Evolutionary conservation across 306 rosid species (phyloP), one percentile per base, ranked within the genome.

Genomic region (Astragalus membranaceus): DNA sequence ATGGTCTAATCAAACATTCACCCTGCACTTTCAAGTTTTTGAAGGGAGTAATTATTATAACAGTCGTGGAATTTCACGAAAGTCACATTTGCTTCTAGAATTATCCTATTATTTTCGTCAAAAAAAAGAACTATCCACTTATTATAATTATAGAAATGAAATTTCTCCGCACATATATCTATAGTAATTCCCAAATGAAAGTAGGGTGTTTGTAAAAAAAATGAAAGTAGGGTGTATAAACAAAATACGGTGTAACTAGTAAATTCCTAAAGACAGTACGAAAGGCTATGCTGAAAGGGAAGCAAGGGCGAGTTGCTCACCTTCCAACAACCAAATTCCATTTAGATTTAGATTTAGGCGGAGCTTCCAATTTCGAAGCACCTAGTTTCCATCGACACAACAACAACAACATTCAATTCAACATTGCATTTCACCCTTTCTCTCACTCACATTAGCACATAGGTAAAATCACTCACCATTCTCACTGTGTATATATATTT

Each of bases 351-450:
- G 66, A 60, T 60, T 60, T 26, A 32, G 70, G 15, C 57, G 70
- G 71, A 48, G 58, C 5, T 66, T 32, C 13, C 58, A 66, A 64
- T 4, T 32, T 30, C n/a, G n/a, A 42, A 30, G 33, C 58, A 5
- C 7, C 72, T 66, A 46, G 72, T 66, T 66, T 66, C 4, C 58
- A 66, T 66, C 47, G 71, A 14, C 65, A 26, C 30, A 26, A 1
- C 30, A 26, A 6, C 48, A 42, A 1, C 55, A 15, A 15, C 48
- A 42, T 42, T 42, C 30, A 7, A 12, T 13, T 49, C 54, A 39
- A 39, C 54, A 15, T 49, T 13, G 26, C 54, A 14, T 49, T 13
- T 2, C 5, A 6, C 56, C 12, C 8, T 50, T 10, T 15, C 55
- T 49, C 55, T 13, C 23, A n/a, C 16, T 11, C 50, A 37, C 50